phyloP scores from a whole-genome alignment of 495 filamentous ascomycete genomes.

The Aspergillus panamensis region DNA sequence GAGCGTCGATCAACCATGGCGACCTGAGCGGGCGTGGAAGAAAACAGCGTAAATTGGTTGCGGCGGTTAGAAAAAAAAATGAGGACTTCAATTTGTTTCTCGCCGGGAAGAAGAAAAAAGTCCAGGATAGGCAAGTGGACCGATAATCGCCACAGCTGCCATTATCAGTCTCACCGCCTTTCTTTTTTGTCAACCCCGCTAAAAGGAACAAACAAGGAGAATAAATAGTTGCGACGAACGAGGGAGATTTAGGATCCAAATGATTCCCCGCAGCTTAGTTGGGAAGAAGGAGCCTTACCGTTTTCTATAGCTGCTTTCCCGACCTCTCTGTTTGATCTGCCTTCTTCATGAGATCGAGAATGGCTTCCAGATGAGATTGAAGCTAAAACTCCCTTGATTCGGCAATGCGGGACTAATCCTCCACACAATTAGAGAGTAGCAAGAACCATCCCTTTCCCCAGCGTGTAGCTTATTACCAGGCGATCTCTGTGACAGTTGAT shows the following conservation, averaged over 20 bases:
- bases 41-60: conserved; percentile 1
- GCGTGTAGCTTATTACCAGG: neutral
- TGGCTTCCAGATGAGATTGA: conserved; percentile 3
- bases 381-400: conserved; percentile 14
- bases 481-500: neutral
- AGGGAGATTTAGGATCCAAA: neutral
- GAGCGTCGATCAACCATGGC: conserved; percentile 44
- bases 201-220: conserved; percentile 9
- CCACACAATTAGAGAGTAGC: conserved; percentile 7
- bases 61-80: conserved; percentile 12
- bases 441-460: neutral
- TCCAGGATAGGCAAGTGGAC: conserved; percentile 36
- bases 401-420: conserved; percentile 16
- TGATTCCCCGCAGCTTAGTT: neutral
- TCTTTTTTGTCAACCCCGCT: conserved; percentile 20
- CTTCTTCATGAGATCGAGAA: neutral
- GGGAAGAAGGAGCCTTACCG: neutral
- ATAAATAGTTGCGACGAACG: neutral
- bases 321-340: neutral
- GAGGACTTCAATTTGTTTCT: neutral
- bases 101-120: conserved; percentile 19
- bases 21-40: conserved; percentile 2
- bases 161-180: conserved; percentile 29
- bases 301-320: neutral
- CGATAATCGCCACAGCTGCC: conserved; percentile 31